These are phyloP conservation scores for Blastocystis sp. DNA, from an alignment of 352 stramenopile genomes.

Conservation along the genomic window DNA sequence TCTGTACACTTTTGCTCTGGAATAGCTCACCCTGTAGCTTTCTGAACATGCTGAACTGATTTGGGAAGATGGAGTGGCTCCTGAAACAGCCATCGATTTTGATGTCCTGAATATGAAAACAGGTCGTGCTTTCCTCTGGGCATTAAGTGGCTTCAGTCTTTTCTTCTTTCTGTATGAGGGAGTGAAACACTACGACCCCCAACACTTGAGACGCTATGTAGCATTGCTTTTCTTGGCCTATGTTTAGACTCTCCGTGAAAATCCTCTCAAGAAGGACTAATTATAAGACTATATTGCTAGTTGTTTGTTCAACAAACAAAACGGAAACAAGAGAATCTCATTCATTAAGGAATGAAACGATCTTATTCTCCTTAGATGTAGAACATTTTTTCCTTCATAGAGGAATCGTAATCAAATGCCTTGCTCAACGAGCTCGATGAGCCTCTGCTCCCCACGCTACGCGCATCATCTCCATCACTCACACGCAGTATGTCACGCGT, in stretches of 20 bases:
- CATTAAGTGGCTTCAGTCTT: constrained; percentile 20
- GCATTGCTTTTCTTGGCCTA: neutral
- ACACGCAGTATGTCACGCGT: constrained; percentile 40
- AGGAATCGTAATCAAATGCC: neutral
- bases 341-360: neutral
- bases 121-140: constrained; percentile 39
- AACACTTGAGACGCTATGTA: neutral
- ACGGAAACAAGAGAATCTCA: neutral
- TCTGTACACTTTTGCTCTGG: neutral
- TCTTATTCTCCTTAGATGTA: constrained; percentile 29
- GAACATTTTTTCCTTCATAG: constrained; percentile 54
- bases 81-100: constrained; percentile 60
- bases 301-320: constrained; percentile 7
- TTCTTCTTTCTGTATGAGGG: constrained; percentile 52
- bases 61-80: constrained; percentile 62
- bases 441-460: neutral
- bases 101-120: constrained; percentile 39
- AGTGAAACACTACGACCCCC: constrained; percentile 37
- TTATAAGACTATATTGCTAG: neutral
- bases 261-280: constrained; percentile 18
- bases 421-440: too few relatives aligned
- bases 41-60: constrained; percentile 56
- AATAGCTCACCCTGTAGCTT: neutral
- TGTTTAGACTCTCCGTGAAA: constrained; percentile 29
- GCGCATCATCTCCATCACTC: constrained; percentile 22